Evolutionary conservation across 768 basidiomycete species (phyloP), one percentile per base, ranked within the genome.

Genomic region (Boletus vermiculosoides): DNA sequence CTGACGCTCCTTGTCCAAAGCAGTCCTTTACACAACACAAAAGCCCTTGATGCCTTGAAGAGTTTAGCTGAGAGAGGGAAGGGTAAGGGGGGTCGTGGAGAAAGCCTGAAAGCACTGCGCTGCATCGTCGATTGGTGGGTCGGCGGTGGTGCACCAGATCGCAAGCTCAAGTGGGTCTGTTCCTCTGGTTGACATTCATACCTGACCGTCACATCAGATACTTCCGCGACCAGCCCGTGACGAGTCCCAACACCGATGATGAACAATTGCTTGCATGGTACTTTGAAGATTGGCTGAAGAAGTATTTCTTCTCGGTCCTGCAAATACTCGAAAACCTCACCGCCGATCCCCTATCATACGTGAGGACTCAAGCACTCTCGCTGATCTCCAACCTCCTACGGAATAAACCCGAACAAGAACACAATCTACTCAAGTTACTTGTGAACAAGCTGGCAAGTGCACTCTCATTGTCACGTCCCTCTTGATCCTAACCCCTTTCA

Each of bases 71-170:
- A 90, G 66, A 75, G 81, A 36, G 87, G 88, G 0, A 85, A 88
- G 58, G 87, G 86, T 0, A 92, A 92, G 65, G 93, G 92, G 40
- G 92, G 92, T 4, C 80, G 95, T n/a, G 94, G 94, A 50, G 95
- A 98, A 76, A 86, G 90, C 63, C 70, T 97, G 44, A 94, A 95
- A 61, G 94, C 95, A 3, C 68, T 96, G 53, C 80, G 95, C 42
- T 96, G 94, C 59, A 79, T 99, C 56, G 87, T 92, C 33, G 96
- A 98, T 81, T 98, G 96, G 94, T 97, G 94, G 93, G 83, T 90
- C 45, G 94, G 94, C 33, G 95, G 94, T 23, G 93, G 93, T n/a
- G 90, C 86, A 20, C 92, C 94, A 0, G 77, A 81, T 56, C 78
- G 92, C 58, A 98, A 98, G 70, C 80, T 98, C 25, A 92, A 82